Evolutionary conservation across 2,329 filamentous ascomycete species (phyloP).

Genomic region (Lasiodiplodia theobromae): DNA sequence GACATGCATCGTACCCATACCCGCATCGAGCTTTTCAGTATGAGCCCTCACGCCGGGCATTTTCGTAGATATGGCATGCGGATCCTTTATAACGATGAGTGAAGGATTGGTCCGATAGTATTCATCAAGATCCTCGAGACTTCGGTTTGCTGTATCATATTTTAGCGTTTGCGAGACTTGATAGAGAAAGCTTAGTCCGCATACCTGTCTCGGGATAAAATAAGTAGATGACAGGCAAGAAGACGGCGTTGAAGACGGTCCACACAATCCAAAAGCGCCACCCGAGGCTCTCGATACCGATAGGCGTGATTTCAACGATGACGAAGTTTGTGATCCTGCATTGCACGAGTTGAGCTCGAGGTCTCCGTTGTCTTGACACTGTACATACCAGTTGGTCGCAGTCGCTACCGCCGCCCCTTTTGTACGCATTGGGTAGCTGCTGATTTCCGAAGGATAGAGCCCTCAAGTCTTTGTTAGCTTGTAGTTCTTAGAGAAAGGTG

Average conservation of each 20-base stretch:
- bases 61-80: conserved; percentile 54
- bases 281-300: conserved; percentile 49
- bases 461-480: conserved; percentile 5
- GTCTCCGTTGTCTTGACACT: not conserved
- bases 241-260: conserved; percentile 55
- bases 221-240: conserved; percentile 56
- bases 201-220: conserved; percentile 36
- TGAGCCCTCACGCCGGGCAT: conserved; percentile 43
- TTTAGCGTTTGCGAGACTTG: not conserved
- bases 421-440: conserved; percentile 56
- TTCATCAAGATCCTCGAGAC: conserved; percentile 49
- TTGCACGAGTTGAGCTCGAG: not conserved
- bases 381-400: conserved; percentile 52
- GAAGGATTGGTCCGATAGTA: conserved; percentile 41
- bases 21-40: not conserved
- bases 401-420: conserved; percentile 59
- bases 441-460: conserved; percentile 59
- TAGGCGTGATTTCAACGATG: conserved; percentile 54
- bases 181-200: not conserved
- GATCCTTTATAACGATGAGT: conserved; percentile 43
- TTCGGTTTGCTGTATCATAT: conserved; percentile 36
- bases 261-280: conserved; percentile 56
- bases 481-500: conserved; percentile 24
- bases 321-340: conserved; percentile 55
- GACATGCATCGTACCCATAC: too few species aligned